Conservation (phyloP, 2,329 filamentous ascomycete genomes). For the Alternaria triticimaculans region DNA sequence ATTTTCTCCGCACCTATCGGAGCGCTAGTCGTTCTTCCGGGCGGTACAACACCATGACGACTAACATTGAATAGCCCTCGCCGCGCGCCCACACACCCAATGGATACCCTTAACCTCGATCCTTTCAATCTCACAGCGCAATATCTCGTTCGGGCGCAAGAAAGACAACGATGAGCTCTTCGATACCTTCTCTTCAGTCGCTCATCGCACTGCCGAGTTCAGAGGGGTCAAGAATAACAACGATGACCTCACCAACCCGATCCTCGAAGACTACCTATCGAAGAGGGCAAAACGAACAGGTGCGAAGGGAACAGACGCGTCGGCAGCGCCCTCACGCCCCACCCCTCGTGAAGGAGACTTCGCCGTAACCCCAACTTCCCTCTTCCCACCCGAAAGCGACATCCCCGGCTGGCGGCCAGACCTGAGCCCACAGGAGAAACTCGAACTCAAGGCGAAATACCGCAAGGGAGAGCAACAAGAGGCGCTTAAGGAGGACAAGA, state of each 20-base stretch:
- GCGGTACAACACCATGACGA: background rate
- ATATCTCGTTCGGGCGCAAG: slow-evolving; percentile 19
- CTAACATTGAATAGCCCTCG: slow-evolving; percentile 29
- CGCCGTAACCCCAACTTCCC: slow-evolving; percentile 22
- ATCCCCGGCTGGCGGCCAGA: slow-evolving; percentile 34
- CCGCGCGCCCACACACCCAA: slow-evolving; percentile 25
- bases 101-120: slow-evolving; percentile 18
- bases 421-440: slow-evolving; percentile 22
- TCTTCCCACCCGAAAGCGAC: slow-evolving; percentile 35
- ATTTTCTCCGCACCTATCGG: background rate
- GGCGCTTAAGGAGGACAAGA: slow-evolving; percentile 47
- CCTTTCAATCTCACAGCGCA: slow-evolving; percentile 24
- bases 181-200: no score
- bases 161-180: slow-evolving; percentile 22
- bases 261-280: slow-evolving; percentile 66
- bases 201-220: no score
- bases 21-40: background rate
- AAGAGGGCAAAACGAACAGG: slow-evolving; percentile 20
- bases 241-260: slow-evolving; percentile 55
- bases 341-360: slow-evolving; percentile 24
- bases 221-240: slow-evolving; percentile 8
- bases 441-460: slow-evolving; percentile 16
- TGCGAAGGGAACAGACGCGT: background rate
- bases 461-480: slow-evolving; percentile 12
- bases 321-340: slow-evolving; percentile 8